Base-by-base conservation (phyloP, 116 monocot genomes). In the Phalaenopsis hybrid region DNA sequence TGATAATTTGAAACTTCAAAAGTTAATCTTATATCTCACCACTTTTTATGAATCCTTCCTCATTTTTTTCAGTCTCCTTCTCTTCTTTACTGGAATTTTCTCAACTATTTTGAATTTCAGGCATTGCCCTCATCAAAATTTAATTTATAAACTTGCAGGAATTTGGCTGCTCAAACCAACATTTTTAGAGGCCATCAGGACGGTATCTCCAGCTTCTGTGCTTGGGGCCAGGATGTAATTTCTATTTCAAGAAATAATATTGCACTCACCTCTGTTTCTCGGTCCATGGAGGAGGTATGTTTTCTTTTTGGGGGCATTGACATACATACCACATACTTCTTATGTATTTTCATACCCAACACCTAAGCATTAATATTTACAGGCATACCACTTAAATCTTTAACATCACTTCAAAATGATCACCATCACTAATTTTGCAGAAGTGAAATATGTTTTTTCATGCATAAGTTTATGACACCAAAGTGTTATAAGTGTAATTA, bases 211-310 rank as follows among this genome's bases (percentile, higher is more conserved):
- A 89, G 92, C 79, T 99, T 99, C 82, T 82, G 88, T 15, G 75
- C 89, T 23, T 95, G 99, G 99, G 93, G 92, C 69, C 92, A 91
- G 80, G 89, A 99, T 84, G 88, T 99, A n/a, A 89, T 95, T 52
- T 99, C 99, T 33, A 73, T 99, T 81, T 95, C 99, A 6, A 86
- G 89, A 86, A 91, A 87, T 76, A 99, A 99, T 81, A 95, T 99
- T 75, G 93, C 91, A 49, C 78, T 99, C 20, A 89, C 93, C 16
- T 92, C 95, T 59, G 88, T 99, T 81, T 90, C 92, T 52, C 81
- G 83, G 45, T 77, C 84, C 44, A 67, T 72, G 58, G 79, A 76
- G 82, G 82, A 92, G 67, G 94, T 94, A 89, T 46, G 83, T 46
- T 15, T 52, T 52, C 63, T 63, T 23, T 25, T 9, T 23, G 37